A percentile compares a stretch with the other conserved stretches of the same genome.
phyloP scores from a whole-genome alignment of 192 early-diverging fungal genomes.

The Funneliformis geosporum region DNA sequence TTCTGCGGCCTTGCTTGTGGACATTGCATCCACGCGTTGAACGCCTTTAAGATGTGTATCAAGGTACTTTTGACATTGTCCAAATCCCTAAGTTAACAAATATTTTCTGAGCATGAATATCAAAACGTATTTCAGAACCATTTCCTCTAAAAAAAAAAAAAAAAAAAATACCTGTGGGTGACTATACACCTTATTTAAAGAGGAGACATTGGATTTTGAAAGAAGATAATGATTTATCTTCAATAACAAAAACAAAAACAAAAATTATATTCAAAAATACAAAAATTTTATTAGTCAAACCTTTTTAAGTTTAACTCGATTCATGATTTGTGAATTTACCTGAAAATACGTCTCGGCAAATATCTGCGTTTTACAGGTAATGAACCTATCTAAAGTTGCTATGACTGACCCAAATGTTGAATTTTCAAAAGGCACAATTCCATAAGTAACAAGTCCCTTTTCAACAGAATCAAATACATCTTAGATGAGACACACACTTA shows the following conservation, averaged over 20 bases:
- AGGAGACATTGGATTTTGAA: slow-evolving; percentile 61
- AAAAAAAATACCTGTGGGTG: slow-evolving; percentile 61
- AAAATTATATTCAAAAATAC: too few species aligned
- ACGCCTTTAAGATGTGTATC: slow-evolving; percentile 70
- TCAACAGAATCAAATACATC: slow-evolving; percentile 83
- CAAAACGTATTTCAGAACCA: too few species aligned
- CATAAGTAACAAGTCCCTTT: slow-evolving; percentile 76
- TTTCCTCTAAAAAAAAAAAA: too few species aligned
- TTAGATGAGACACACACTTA: slow-evolving; percentile 13
- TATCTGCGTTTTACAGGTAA: slow-evolving; percentile 66
- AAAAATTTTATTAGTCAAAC: too few species aligned
- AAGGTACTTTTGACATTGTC: slow-evolving; percentile 79
- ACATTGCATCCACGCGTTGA: slow-evolving; percentile 71
- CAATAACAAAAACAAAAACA: too few species aligned
- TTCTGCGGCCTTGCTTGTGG: slow-evolving; percentile 89
- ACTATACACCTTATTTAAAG: slow-evolving; percentile 79
- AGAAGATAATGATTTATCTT: slow-evolving; percentile 81
- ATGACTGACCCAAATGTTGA: slow-evolving; percentile 86
- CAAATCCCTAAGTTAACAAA: slow-evolving; percentile 60
- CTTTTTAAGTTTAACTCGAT: too few species aligned
- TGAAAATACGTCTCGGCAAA: slow-evolving; percentile 79
- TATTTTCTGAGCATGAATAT: too few species aligned
- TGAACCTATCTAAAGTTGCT: slow-evolving; percentile 80
- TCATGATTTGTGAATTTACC: too few species aligned
- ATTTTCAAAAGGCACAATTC: slow-evolving; percentile 95